These are phyloP conservation scores for Diutina mesorugosa DNA, from an alignment of 1,139 yeast species.

Conservation along the genomic window DNA sequence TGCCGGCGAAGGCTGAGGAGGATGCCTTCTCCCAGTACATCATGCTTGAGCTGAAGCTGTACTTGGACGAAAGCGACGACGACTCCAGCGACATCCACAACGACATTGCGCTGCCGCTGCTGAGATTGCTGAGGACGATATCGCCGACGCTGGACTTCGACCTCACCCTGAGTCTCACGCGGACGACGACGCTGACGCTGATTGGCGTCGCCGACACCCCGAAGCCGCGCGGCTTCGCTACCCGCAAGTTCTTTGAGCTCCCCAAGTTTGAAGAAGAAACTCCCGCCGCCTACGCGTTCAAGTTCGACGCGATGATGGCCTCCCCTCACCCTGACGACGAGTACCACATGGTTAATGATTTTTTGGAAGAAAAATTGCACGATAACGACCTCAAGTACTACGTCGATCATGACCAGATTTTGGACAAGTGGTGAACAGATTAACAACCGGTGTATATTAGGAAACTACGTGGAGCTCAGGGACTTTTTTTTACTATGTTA, in stretches of 20 bases:
- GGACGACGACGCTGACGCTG: conserved; percentile 24
- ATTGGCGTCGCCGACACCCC: conserved; percentile 16
- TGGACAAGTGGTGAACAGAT: background rate
- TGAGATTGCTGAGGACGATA: conserved; percentile 30
- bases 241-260: background rate
- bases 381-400: conserved; percentile 24
- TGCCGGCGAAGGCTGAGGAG: conserved; percentile 7
- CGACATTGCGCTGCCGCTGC: conserved; percentile 16
- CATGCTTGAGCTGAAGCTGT: conserved; percentile 7
- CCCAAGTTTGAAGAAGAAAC: conserved; percentile 5
- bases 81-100: conserved; percentile 18
- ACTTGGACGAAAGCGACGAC: conserved; percentile 4
- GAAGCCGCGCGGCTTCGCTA: background rate
- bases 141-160: conserved; percentile 17
- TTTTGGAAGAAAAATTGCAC: conserved; percentile 27
- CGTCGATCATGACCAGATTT: conserved; percentile 7
- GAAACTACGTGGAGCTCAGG: background rate
- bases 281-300: conserved; percentile 6
- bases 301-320: conserved; percentile 13
- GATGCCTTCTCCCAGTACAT: conserved; percentile 11
- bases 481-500: background rate
- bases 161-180: conserved; percentile 27
- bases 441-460: background rate
- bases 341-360: conserved; percentile 28
- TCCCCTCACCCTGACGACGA: conserved; percentile 20